Conservation (phyloP, 331 rosid genomes). For the Quercus lobata region DNA sequence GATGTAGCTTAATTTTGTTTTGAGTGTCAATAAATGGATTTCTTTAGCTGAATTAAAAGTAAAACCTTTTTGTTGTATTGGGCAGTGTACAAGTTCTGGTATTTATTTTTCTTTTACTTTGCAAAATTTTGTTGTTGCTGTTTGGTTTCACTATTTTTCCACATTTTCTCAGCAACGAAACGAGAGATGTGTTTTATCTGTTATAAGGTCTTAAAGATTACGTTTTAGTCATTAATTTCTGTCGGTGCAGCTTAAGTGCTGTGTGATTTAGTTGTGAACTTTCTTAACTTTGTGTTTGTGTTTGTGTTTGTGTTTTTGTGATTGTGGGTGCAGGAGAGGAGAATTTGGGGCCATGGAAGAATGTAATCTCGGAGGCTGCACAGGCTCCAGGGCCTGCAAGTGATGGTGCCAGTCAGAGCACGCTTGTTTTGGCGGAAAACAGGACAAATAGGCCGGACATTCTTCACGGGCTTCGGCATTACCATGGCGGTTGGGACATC, state of each 20-base stretch:
- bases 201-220: background rate
- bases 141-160: background rate
- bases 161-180: constrained; percentile 5
- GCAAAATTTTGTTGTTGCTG: background rate
- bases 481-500: constrained; percentile 89
- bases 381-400: constrained; percentile 60
- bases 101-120: no score
- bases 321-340: constrained; percentile 43
- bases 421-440: constrained; percentile 79
- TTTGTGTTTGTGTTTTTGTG: background rate
- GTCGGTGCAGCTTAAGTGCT: background rate
- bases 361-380: constrained; percentile 43
- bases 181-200: background rate
- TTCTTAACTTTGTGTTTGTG: background rate
- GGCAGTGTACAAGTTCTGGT: no score
- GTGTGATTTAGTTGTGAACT: constrained; percentile 10
- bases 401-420: constrained; percentile 29
- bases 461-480: constrained; percentile 55
- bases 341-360: constrained; percentile 74
- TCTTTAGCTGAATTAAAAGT: background rate
- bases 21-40: constrained; percentile 11
- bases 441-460: constrained; percentile 84
- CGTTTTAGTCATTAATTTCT: background rate
- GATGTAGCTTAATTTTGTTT: background rate
- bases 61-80: background rate